Evolutionary conservation across 169 alveolate species (phyloP).

Genomic region (Theileria equi): DNA sequence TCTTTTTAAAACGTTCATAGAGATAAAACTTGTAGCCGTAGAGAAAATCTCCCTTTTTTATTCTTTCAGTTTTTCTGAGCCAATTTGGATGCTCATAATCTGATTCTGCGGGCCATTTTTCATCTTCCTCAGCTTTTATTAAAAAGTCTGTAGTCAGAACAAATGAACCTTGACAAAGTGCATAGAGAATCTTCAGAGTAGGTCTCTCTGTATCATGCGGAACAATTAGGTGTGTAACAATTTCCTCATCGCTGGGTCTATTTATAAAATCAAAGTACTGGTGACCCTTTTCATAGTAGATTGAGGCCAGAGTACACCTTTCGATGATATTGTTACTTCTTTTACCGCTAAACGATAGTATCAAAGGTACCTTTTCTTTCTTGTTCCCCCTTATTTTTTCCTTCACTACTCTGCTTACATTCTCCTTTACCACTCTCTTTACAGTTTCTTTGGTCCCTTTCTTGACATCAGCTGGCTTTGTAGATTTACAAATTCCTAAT

Average conservation of each 20-base stretch:
- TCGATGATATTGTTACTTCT: too few relatives aligned
- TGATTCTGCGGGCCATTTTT: slow-evolving; percentile 18
- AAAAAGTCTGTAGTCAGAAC: slow-evolving; percentile 14
- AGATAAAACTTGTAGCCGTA: neutral
- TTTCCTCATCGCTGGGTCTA: neutral
- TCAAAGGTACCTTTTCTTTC: too few relatives aligned
- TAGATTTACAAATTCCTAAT: too few relatives aligned
- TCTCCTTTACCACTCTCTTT: too few relatives aligned
- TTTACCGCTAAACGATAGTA: too few relatives aligned
- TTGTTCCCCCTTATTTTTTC: too few relatives aligned
- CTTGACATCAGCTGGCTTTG: too few relatives aligned
- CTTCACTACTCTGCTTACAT: too few relatives aligned
- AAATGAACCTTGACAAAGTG: slow-evolving; percentile 9
- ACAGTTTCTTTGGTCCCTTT: too few relatives aligned
- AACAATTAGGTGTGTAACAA: slow-evolving; percentile 18
- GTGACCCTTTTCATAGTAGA: too few relatives aligned
- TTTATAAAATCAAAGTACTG: slow-evolving; percentile 10
- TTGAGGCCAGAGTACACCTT: too few relatives aligned
- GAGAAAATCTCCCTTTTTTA: neutral
- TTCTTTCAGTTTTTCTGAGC: neutral
- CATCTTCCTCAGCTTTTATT: neutral
- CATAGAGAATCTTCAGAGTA: slow-evolving; percentile 29
- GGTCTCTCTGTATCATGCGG: neutral
- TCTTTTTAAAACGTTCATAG: neutral
- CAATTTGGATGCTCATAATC: slow-evolving; percentile 27